Conservation (phyloP, 768 basidiomycete genomes). For the Lanmaoa pseudosensibilis region DNA sequence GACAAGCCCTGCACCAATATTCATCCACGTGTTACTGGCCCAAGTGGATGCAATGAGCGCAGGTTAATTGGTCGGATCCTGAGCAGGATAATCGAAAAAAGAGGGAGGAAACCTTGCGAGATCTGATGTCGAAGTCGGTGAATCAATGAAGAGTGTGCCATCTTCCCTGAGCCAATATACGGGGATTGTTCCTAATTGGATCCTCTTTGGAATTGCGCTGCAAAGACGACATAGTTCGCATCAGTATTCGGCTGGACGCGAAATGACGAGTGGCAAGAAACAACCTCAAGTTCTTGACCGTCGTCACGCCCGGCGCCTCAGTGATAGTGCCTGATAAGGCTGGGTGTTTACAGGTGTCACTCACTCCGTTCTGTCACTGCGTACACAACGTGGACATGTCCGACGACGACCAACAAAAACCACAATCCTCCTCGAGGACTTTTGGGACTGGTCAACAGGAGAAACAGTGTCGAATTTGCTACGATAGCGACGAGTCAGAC, state of each 20-base stretch:
- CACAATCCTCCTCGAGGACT: not conserved
- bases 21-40: conserved; percentile 3
- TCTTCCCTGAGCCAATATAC: not conserved
- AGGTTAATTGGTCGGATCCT: not conserved
- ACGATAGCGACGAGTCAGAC: conserved; percentile 65
- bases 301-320: not conserved
- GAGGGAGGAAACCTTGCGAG: not conserved
- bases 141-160: not conserved
- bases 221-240: not conserved
- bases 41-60: not conserved
- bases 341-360: not conserved
- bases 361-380: not conserved
- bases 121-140: not conserved
- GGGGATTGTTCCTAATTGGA: conserved; percentile 11
- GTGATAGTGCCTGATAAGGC: conserved; percentile 3
- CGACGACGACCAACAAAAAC: conserved; percentile 15
- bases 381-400: conserved; percentile 17
- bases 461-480: conserved; percentile 83
- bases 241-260: not conserved
- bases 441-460: conserved; percentile 37
- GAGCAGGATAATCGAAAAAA: not conserved
- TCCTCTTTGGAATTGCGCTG: conserved; percentile 1
- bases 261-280: conserved; percentile 4
- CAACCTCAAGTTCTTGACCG: not conserved
- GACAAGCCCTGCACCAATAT: not conserved